Base-by-base conservation (phyloP, 495 filamentous ascomycete genomes). In the Ascodesmis nigricans region DNA sequence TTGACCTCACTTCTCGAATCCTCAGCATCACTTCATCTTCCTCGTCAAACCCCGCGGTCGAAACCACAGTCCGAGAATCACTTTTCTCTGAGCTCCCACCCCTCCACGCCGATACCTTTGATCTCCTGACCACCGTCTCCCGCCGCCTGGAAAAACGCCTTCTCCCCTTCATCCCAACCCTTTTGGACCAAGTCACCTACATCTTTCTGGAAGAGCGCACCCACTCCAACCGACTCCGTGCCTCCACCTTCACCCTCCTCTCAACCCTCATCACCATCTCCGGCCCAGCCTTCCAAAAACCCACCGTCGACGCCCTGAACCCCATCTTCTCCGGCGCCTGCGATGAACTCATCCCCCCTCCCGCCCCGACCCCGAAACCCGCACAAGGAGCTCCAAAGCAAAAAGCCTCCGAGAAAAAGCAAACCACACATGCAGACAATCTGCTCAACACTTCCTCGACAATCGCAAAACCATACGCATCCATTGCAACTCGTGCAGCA, bases 1-100 rank as follows among this genome's bases (percentile, higher is more conserved):
- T 48, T n/a, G 28, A 31, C 14, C 49, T 48, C 17, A 36, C 31
- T 5, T 41, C 40, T 14, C 43, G 49, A 16, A 42, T 52, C 29
- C 23, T 47, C 13, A 22, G 31, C 3, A 13, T 52, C 8, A 7
- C 33, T n/a, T 29, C 38, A 8, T 27, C 33, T 14, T 15, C 43
- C 5, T 33, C 39, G 14, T 22, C 22, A 3, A 52, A 52, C 23
- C 3, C 29, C 7, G 40, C 44, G 3, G 29, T 47, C 5, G 43
- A 51, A 19, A 28, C 32, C 4, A 1, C 13, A 5, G 38, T 41
- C 17, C 33, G 48, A 11, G 49, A 52, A 16, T 21, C 33, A 0
- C 31, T 52, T 17, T 42, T 40, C 22, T 41, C 34, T 8, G 29
- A 19, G 5, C 31, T 52, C 17, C 35, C 48, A 7, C 25, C 30